phyloP scores from a whole-genome alignment of 2,329 filamentous ascomycete species.

The Aureobasidium mangrovei region DNA sequence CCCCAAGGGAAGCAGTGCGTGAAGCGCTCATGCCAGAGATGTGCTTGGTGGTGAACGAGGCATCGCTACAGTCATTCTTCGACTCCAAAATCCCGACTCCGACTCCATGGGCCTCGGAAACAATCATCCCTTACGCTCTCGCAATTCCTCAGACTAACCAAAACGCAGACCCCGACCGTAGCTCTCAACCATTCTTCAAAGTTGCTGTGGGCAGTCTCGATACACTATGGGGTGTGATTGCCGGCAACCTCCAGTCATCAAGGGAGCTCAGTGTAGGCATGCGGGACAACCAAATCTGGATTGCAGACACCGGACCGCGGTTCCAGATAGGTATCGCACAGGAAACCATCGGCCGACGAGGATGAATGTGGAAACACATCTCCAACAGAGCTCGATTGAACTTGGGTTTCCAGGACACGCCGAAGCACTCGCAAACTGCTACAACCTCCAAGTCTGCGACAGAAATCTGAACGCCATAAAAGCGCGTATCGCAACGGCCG shows the following conservation, averaged over 20 bases:
- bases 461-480: background rate
- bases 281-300: background rate
- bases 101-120: constrained; percentile 4
- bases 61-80: constrained; percentile 3
- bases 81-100: background rate
- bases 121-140: constrained; percentile 1
- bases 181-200: constrained; percentile 1
- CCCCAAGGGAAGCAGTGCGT: background rate
- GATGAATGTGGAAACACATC: background rate
- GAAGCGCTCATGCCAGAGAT: background rate
- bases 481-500: background rate
- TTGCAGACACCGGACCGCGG: background rate
- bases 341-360: background rate
- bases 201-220: background rate
- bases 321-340: background rate
- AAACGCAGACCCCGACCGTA: background rate
- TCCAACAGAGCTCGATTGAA: no score
- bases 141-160: background rate
- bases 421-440: background rate
- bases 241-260: background rate
- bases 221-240: constrained; percentile 3
- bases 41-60: background rate
- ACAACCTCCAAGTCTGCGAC: background rate
- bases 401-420: background rate
- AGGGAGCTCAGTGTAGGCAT: background rate